Conservation (phyloP, 1,139 yeast genomes). For the Debaryomyces psychrophilus region DNA sequence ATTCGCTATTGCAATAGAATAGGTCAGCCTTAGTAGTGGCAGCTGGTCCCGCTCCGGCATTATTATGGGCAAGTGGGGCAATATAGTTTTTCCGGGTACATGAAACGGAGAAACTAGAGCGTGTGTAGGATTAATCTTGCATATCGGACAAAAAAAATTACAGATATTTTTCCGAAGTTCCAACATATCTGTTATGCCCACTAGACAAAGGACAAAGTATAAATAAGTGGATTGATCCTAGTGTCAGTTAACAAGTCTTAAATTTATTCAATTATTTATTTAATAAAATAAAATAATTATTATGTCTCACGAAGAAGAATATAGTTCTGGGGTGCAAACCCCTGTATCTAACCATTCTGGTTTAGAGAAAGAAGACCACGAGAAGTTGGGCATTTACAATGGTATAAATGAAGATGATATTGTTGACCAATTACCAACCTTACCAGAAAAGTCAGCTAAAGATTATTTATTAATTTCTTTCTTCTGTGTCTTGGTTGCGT, state of each 20-base stretch:
- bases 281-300: conserved; percentile 14
- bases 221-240: conserved; percentile 3
- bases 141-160: conserved; percentile 6
- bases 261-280: not conserved
- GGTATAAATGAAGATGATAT: conserved; percentile 2
- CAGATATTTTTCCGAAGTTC: conserved; percentile 5
- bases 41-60: not conserved
- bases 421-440: conserved; percentile 17
- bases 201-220: conserved; percentile 3
- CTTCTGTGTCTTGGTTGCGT: conserved; percentile 51
- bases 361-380: conserved; percentile 30
- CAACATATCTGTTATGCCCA: conserved; percentile 3
- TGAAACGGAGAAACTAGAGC: conserved; percentile 12
- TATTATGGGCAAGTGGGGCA: conserved; percentile 5
- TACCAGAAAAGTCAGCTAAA: conserved; percentile 33
- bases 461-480: conserved; percentile 37
- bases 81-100: conserved; percentile 11
- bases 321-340: conserved; percentile 35
- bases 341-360: conserved; percentile 35
- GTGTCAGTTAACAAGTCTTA: not conserved
- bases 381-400: conserved; percentile 13
- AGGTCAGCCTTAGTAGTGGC: not conserved
- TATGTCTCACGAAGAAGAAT: conserved; percentile 26
- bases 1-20: not conserved
- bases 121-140: conserved; percentile 9